These are phyloP conservation scores for Arabidopsis suecica DNA, from an alignment of 345 rosid genomes.

Conservation along the genomic window DNA sequence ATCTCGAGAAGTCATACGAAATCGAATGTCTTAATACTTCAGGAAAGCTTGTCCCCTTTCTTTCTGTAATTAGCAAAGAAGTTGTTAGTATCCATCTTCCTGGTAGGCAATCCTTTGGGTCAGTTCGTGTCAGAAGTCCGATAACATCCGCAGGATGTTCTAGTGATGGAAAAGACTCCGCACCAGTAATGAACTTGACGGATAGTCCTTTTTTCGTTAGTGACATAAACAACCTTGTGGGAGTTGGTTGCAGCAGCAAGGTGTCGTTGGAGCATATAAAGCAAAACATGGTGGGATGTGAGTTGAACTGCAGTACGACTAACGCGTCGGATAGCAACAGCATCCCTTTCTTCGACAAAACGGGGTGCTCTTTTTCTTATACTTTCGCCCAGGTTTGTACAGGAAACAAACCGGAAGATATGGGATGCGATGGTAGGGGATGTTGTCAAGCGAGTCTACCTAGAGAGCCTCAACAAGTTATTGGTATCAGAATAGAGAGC, in stretches of 20 bases:
- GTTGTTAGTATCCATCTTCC: constrained; percentile 39
- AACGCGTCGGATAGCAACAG: not conserved
- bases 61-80: not conserved
- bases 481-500: constrained; percentile 4
- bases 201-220: constrained; percentile 26
- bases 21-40: constrained; percentile 31
- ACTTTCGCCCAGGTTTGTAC: not conserved
- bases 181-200: constrained; percentile 7
- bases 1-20: constrained; percentile 9
- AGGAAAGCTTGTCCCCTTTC: constrained; percentile 25
- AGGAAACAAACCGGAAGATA: constrained; percentile 1
- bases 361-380: not conserved
- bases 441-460: constrained; percentile 51
- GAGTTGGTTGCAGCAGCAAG: constrained; percentile 45
- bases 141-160: constrained; percentile 18
- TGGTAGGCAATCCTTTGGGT: not conserved
- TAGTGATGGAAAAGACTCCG: not conserved
- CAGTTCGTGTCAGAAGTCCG: not conserved
- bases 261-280: not conserved
- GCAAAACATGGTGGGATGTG: constrained; percentile 39
- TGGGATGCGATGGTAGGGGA: constrained; percentile 45
- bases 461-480: not conserved
- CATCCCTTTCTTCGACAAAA: constrained; percentile 17
- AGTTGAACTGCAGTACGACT: constrained; percentile 37
- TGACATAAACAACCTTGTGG: constrained; percentile 36